Conservation (phyloP, 345 rosid genomes). For the Murraya paniculata region DNA sequence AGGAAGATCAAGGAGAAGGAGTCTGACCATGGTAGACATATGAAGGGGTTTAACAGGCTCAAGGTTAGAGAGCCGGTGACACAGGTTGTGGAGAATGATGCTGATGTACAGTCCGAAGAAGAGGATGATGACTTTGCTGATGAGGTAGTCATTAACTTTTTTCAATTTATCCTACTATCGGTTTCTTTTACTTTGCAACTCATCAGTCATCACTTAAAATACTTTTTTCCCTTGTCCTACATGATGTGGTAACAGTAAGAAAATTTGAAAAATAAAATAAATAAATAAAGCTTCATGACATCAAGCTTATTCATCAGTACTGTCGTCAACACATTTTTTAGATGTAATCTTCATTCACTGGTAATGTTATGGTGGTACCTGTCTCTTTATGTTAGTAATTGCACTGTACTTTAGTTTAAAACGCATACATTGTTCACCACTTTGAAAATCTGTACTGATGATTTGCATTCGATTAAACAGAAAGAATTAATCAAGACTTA, state of each 20-base stretch:
- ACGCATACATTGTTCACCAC: background rate
- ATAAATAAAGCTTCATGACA: background rate
- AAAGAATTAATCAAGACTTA: background rate
- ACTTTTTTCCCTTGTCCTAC: background rate
- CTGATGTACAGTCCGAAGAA: slow-evolving; percentile 24
- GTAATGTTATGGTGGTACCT: background rate
- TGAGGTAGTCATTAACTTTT: slow-evolving; percentile 42
- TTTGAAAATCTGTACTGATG: background rate
- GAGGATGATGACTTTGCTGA: slow-evolving; percentile 45
- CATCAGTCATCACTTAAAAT: background rate
- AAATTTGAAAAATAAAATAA: background rate
- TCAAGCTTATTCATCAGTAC: background rate
- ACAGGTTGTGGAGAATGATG: slow-evolving; percentile 31
- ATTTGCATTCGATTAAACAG: background rate
- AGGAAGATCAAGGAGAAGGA: slow-evolving; percentile 98
- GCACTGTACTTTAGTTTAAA: background rate
- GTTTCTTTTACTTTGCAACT: background rate
- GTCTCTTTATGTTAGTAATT: background rate
- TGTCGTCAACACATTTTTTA: background rate
- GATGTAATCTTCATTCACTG: background rate
- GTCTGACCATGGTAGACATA: slow-evolving; percentile 89
- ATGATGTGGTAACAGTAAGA: background rate
- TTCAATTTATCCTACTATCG: background rate
- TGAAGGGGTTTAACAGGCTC: slow-evolving; percentile 70
- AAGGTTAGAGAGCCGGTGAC: slow-evolving; percentile 59